A percentile compares a stretch with the other conserved stretches of the same genome.
These are phyloP conservation scores for Firmiana major DNA, from an alignment of 345 rosid genomes.

Conservation along the genomic window DNA sequence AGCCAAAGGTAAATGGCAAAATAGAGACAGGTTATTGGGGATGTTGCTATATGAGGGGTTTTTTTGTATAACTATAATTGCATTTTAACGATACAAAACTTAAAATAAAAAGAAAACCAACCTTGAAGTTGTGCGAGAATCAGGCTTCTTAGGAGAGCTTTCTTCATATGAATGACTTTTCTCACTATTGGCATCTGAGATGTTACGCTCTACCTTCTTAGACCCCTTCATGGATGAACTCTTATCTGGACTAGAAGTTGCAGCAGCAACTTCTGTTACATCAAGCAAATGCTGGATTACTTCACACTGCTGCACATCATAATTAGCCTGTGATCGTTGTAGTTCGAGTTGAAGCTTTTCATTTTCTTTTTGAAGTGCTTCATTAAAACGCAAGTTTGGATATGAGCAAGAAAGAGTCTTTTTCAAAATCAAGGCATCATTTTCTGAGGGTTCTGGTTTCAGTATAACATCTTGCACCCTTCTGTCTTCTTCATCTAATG, in stretches of 20 bases:
- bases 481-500: slow-evolving; percentile 86
- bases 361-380: slow-evolving; percentile 71
- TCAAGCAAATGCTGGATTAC: slow-evolving; percentile 86
- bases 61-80: neutral
- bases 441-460: slow-evolving; percentile 63
- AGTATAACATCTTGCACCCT: slow-evolving; percentile 78
- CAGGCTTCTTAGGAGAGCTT: slow-evolving; percentile 45
- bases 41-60: neutral
- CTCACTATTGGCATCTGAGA: slow-evolving; percentile 40
- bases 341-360: slow-evolving; percentile 81
- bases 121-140: slow-evolving; percentile 60
- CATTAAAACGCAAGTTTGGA: slow-evolving; percentile 78
- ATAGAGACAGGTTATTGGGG: neutral
- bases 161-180: slow-evolving; percentile 41
- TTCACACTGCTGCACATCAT: slow-evolving; percentile 82
- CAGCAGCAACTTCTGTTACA: slow-evolving; percentile 53
- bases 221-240: slow-evolving; percentile 2
- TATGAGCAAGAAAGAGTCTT: slow-evolving; percentile 85
- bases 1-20: neutral
- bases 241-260: slow-evolving; percentile 5
- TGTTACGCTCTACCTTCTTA: neutral
- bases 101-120: slow-evolving; percentile 22
- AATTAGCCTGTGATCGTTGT: slow-evolving; percentile 73
- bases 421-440: slow-evolving; percentile 65
- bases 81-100: neutral